Base-by-base conservation (phyloP, 306 rosid species). In the Cucumis sativus region DNA sequence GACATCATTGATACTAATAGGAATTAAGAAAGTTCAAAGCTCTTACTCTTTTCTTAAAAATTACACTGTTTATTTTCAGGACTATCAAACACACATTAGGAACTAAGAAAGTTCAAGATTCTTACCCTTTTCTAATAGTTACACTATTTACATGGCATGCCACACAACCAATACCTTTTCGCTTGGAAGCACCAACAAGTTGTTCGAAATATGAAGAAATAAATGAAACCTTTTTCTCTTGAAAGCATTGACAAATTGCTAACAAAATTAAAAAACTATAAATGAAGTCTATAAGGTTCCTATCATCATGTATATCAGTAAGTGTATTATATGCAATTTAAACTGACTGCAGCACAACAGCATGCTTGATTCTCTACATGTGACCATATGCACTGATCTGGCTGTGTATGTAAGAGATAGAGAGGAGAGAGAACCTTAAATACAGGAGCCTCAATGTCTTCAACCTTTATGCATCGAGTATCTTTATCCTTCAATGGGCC, bases 401-500 rank as follows among this genome's bases (percentile, higher is more conserved):
- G 2, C 33, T 7, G 60, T 55, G 60, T 64, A 16, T 16, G 7
- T 54, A 30, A 51, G 43, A 49, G 41, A 58, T 43, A 59, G 81
- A 54, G 77, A 47, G 78, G 73, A 47, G 16, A 47, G 49, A 58
- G 54, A 72, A 89, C 92, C 92, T 87, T 89, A 63, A 89, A 89
- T 14, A 87, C 85, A 11, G 92, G 81, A 72, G 86, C 87, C 67
- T 80, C 78, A 10, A 89, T 87, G 86, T 89, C 92, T 75, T 89
- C 89, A 15, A 89, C 85, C 80, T 81, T 82, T 64, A 89, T 80
- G 84, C 81, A 71, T 41, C 78, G 76, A 28, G 85, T 72, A 79
- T 80, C 84, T 64, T 87, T 83, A 62, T 87, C 90, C 85, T 85
- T 89, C 81, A 89, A 77, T 5, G 92, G 90, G 68, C 92, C 92